Evolutionary conservation across 2,329 filamentous ascomycete genomes (phyloP), one percentile per base, ranked within the genome.

Genomic region (Coniochaeta prunicola): DNA sequence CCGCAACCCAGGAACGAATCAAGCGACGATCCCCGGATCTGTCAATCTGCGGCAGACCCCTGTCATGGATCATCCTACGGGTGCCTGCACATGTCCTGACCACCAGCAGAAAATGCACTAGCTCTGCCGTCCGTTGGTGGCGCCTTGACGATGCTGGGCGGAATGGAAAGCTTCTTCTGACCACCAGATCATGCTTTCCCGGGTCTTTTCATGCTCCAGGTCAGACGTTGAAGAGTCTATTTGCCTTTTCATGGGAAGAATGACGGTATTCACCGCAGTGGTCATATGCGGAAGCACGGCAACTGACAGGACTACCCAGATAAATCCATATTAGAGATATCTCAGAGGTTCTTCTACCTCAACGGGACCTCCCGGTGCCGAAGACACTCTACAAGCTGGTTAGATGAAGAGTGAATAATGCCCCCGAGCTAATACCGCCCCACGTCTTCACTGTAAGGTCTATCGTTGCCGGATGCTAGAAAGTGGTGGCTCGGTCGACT

Each of bases 1-100:
- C 45, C 45, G 45, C 45, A 50, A 50, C n/a, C 45, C 45, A 50
- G 45, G 45, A 50, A 50, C 45, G 45, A 50, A 50, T 50, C 45
- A 50, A 50, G 45, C 45, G 45, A 50, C 4, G 45, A 50, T 45
- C 40, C 40, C 21, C 24, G 40, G 40, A 45, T 50, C 45, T 50
- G 45, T 50, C 24, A 50, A 50, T 50, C 24, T 30, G 45, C 24
- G 45, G 45, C 45, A 50, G 24, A 50, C 45, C 21, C 45, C 12
- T 28, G 45, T 48, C 26, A 2, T 24, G 21, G n/a, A 50, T 50
- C 45, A 50, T 12, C 45, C 45, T 40, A 17, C 15, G 15, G 17
- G 36, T 9, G 5, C 36, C 12, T 17, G 15, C 36, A 9, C 10
- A 17, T n/a, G n/a, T n/a, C n/a, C n/a, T n/a, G n/a, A n/a, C n/a